phyloP scores from a whole-genome alignment of 225 moss, liverwort and hornwort genomes.

The Marchantia polymorpha region DNA sequence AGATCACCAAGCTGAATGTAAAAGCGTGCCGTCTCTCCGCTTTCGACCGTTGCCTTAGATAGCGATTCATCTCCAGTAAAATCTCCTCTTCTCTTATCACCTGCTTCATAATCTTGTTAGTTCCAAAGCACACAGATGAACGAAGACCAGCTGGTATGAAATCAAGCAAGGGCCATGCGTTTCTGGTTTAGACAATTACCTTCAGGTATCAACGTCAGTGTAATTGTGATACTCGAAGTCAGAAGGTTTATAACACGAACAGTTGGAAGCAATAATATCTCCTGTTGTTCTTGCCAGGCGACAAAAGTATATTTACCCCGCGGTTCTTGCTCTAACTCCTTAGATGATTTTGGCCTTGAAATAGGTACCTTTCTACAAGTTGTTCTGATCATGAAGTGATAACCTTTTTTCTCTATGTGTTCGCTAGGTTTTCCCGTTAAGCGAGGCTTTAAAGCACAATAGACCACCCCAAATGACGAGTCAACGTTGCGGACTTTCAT shows the following conservation, averaged over 20 bases:
- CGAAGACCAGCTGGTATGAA: not conserved
- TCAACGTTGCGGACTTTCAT: conserved; percentile 60
- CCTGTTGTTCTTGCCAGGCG: conserved; percentile 95
- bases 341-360: conserved; percentile 39
- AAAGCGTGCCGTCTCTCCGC: conserved; percentile 58
- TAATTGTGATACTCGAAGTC: conserved; percentile 60
- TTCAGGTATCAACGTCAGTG: conserved; percentile 50
- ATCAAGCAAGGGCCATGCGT: not conserved
- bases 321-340: conserved; percentile 40
- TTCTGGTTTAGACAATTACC: conserved; percentile 30
- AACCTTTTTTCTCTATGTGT: conserved; percentile 28
- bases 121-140: not conserved
- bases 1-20: conserved; percentile 79
- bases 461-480: conserved; percentile 54
- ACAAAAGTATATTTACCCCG: conserved; percentile 49
- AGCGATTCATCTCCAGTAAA: conserved; percentile 39
- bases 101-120: conserved; percentile 31
- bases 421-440: conserved; percentile 31
- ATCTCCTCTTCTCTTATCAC: conserved; percentile 50
- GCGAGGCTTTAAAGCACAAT: conserved; percentile 51
- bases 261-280: conserved; percentile 84
- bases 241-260: conserved; percentile 76
- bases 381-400: conserved; percentile 78
- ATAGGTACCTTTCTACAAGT: conserved; percentile 70
- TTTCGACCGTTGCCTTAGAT: conserved; percentile 47